Conservation (phyloP, 2,329 filamentous ascomycete genomes). For the Aurifilum marmelostoma region DNA sequence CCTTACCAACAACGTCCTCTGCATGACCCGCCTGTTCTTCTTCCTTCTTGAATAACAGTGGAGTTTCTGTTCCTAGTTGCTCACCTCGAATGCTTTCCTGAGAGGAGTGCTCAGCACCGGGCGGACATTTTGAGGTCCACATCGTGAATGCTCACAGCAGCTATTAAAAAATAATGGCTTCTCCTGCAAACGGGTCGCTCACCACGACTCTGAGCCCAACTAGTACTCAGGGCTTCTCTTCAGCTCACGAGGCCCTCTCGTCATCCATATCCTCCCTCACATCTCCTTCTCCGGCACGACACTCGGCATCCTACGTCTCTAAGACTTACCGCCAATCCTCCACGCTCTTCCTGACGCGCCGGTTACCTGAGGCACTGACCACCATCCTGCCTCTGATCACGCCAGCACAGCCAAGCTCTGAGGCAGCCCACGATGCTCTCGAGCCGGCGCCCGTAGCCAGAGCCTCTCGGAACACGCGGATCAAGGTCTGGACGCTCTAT, state of each 20-base stretch:
- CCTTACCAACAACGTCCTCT: background rate
- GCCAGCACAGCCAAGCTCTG: slow-evolving; percentile 50
- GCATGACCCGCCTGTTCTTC: background rate
- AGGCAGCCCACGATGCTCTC: slow-evolving; percentile 45
- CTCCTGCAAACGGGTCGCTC: slow-evolving; percentile 42
- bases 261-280: slow-evolving; percentile 72
- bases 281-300: slow-evolving; percentile 62
- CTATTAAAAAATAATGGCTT: slow-evolving; percentile 22
- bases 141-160: background rate
- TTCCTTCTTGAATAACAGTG: slow-evolving; percentile 12
- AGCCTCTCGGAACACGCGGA: slow-evolving; percentile 78
- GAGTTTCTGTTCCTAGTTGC: slow-evolving; percentile 9
- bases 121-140: background rate
- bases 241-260: slow-evolving; percentile 55
- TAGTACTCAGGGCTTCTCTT: slow-evolving; percentile 50
- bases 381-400: slow-evolving; percentile 83
- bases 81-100: slow-evolving; percentile 10
- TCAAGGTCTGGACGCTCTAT: slow-evolving; percentile 98
- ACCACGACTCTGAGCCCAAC: slow-evolving; percentile 51
- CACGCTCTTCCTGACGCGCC: slow-evolving; percentile 91
- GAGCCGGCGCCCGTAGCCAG: slow-evolving; percentile 75
- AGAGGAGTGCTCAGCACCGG: slow-evolving; percentile 2
- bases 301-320: slow-evolving; percentile 74
- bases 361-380: slow-evolving; percentile 85
- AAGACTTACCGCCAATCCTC: slow-evolving; percentile 94